A percentile compares a stretch with the other conserved stretches of the same genome.
Evolutionary conservation across 2,329 filamentous ascomycete genomes (phyloP).

Genomic region (Colletotrichum scovillei): DNA sequence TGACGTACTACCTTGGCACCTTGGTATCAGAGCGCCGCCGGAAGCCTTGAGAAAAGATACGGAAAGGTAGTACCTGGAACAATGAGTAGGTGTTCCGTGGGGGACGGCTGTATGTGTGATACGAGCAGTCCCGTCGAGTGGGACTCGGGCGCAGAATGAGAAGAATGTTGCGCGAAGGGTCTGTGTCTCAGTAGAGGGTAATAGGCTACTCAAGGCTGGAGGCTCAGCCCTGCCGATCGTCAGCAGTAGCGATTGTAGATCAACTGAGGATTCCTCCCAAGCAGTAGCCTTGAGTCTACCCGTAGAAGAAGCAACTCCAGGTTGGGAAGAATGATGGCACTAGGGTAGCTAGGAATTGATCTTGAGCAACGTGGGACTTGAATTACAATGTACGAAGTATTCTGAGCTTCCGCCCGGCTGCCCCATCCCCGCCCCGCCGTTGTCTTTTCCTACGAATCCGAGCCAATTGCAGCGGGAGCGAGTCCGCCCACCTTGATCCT

Average conservation of each 20-base stretch:
- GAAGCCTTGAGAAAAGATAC: conserved; percentile 10
- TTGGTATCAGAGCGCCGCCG: neutral
- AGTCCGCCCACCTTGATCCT: neutral
- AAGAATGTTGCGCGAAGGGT: neutral
- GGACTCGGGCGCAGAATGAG: neutral
- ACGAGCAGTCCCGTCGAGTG: neutral
- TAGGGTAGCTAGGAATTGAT: no score
- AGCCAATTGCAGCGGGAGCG: neutral
- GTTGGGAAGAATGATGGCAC: neutral
- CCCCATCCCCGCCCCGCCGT: neutral
- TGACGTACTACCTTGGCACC: conserved; percentile 28
- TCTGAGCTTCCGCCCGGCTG: neutral
- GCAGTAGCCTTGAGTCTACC: neutral
- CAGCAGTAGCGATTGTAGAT: neutral
- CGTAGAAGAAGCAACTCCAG: no score
- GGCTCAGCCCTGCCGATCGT: conserved; percentile 2
- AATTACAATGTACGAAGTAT: neutral
- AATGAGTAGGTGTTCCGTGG: neutral
- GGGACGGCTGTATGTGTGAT: neutral
- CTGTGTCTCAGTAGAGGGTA: neutral
- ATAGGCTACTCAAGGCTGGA: neutral
- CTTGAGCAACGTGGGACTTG: no score
- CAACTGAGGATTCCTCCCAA: neutral
- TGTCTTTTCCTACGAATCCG: neutral
- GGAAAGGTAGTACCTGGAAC: neutral